Base-by-base conservation (phyloP, 1,284 basidiomycete genomes). In the Mrakiaceae sp. region DNA sequence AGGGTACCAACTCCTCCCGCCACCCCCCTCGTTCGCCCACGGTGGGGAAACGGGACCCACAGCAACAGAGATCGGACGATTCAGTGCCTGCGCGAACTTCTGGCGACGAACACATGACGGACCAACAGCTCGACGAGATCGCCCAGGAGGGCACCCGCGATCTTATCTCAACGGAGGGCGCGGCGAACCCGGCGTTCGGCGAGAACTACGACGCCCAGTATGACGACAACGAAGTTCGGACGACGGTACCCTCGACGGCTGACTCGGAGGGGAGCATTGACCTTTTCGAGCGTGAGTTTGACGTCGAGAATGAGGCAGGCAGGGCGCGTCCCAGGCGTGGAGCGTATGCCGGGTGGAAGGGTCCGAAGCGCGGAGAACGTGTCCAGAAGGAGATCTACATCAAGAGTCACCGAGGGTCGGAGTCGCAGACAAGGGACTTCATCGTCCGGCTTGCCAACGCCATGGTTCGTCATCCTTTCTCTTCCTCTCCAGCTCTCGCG, bases 381-480 rank as follows among this genome's bases (percentile, higher is more conserved):
- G 5, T 58, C 4, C 65, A 66, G 58, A 56, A 63, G 50, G 65
- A 66, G 16, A 66, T 66, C 57, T 66, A 48, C 57, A 63, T 66
- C 48, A 66, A 50, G 7, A 16, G 27, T 3, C 43, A 66, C 12
- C 64, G 64, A 2, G 27, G 44, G 3, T 62, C 60, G 2, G 43
- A 66, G 39, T 52, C 65, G 0, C 61, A 66, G 46, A 46, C 27
- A 3, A 51, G 65, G 49, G 65, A 66, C 10, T 66, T 63, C 16
- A 49, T 66, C 47, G 65, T 66, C 39, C 61, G 65, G 14, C 62
- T 66, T 6, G 65, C 65, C 46, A 66, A 66, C 46, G 65, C 65
- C 2, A 64, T 64, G 63, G 27, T 27, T 27, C 27, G 52, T 14
- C 12, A 54, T 54, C 52, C 52, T 54, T 40, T 27, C 11, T 6